These are phyloP conservation scores for Aspergillus glaucus DNA, from an alignment of 2,329 filamentous ascomycete species.

Conservation along the genomic window DNA sequence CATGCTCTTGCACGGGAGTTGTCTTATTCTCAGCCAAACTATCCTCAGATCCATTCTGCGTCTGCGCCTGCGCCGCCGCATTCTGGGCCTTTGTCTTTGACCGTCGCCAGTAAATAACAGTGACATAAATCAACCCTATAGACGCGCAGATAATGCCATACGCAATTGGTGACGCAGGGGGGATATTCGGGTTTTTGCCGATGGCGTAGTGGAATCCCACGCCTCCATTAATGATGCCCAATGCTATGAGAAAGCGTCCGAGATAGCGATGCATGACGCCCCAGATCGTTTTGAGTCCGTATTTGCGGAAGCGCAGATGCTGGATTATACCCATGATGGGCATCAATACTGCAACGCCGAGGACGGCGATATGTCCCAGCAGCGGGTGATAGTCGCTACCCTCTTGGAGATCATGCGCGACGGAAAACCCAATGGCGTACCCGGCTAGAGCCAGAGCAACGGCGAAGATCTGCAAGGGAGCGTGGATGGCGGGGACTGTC, in stretches of 20 bases:
- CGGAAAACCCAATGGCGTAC: slow-evolving; percentile 44
- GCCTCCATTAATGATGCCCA: slow-evolving; percentile 51
- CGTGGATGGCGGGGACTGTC: slow-evolving; percentile 40
- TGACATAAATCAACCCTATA: slow-evolving; percentile 40
- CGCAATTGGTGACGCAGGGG: slow-evolving; percentile 33
- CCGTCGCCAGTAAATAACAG: slow-evolving; percentile 6
- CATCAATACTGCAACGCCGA: slow-evolving; percentile 49
- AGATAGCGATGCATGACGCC: slow-evolving; percentile 48
- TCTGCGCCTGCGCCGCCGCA: too few relatives aligned
- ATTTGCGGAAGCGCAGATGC: slow-evolving; percentile 44
- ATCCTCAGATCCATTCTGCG: too few relatives aligned
- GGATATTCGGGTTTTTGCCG: slow-evolving; percentile 28
- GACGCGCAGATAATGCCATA: slow-evolving; percentile 45
- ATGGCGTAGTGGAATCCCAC: slow-evolving; percentile 44
- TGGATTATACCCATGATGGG: slow-evolving; percentile 46
- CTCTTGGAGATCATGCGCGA: slow-evolving; percentile 36
- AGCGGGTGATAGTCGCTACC: slow-evolving; percentile 41
- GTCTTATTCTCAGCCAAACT: too few relatives aligned
- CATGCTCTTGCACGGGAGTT: too few relatives aligned
- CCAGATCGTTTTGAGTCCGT: slow-evolving; percentile 37
- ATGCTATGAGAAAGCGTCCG: slow-evolving; percentile 41
- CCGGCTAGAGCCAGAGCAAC: slow-evolving; percentile 44
- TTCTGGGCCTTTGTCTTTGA: neutral
- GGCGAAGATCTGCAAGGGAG: slow-evolving; percentile 42
- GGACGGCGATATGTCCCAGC: slow-evolving; percentile 47